Evolutionary conservation across 2,329 filamentous ascomycete species (phyloP).

Genomic region (Fusarium domesticum): DNA sequence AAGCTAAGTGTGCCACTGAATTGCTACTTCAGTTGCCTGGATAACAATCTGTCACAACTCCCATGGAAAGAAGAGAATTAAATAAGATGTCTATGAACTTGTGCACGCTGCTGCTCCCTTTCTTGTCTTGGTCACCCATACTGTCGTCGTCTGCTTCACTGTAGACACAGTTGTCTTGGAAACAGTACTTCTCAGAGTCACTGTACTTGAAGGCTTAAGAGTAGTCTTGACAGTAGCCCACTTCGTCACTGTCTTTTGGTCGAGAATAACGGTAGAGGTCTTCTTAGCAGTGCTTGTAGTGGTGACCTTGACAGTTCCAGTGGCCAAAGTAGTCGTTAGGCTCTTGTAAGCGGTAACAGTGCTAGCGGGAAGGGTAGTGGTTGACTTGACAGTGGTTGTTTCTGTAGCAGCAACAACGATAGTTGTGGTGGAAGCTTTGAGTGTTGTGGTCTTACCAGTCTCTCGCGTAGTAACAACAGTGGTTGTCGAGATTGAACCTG

Average conservation of each 20-base stretch:
- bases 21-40: too few relatives aligned
- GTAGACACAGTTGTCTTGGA: slow-evolving; percentile 16
- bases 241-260: slow-evolving; percentile 7
- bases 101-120: slow-evolving; percentile 19
- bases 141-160: slow-evolving; percentile 13
- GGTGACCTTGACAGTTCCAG: slow-evolving; percentile 14
- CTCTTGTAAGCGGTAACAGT: slow-evolving; percentile 19
- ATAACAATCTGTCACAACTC: too few relatives aligned
- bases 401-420: slow-evolving; percentile 13
- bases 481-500: slow-evolving; percentile 16
- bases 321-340: slow-evolving; percentile 4
- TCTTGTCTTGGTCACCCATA: slow-evolving; percentile 15
- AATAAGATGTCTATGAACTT: background rate
- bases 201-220: slow-evolving; percentile 19
- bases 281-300: slow-evolving; percentile 13
- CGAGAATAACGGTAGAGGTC: slow-evolving; percentile 7
- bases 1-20: too few relatives aligned
- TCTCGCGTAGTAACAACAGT: slow-evolving; percentile 16
- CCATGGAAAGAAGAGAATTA: too few relatives aligned
- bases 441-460: slow-evolving; percentile 21
- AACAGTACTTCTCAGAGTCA: slow-evolving; percentile 13
- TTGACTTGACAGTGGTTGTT: slow-evolving; percentile 15
- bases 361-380: slow-evolving; percentile 16
- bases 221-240: slow-evolving; percentile 27
- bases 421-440: slow-evolving; percentile 19